A percentile compares a stretch with the other conserved stretches of the same genome.
Evolutionary conservation across 1,139 yeast genomes (phyloP).

Genomic region (Suhomyces atakaporum): DNA sequence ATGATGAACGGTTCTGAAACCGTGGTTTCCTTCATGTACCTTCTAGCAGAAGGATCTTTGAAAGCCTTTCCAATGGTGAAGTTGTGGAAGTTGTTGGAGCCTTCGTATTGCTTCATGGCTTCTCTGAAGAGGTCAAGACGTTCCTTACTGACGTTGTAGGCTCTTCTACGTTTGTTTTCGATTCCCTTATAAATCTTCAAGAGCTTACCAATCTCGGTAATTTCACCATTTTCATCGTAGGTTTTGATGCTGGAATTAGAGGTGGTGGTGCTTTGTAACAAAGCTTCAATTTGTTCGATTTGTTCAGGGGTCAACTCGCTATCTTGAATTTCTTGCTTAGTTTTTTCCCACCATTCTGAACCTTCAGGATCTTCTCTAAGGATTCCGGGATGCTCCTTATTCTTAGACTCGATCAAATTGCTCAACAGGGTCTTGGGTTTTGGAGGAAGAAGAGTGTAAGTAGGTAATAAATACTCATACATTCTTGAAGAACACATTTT

Average conservation of each 20-base stretch:
- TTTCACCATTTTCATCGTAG: slow-evolving; percentile 36
- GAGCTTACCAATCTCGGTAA: slow-evolving; percentile 44
- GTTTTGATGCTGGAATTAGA: slow-evolving; percentile 22
- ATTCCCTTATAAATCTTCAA: slow-evolving; percentile 61
- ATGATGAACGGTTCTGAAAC: slow-evolving; percentile 93
- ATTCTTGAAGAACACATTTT: slow-evolving; percentile 93
- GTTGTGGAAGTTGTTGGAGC: slow-evolving; percentile 94
- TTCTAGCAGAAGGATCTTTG: slow-evolving; percentile 79
- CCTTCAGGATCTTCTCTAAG: slow-evolving; percentile 70
- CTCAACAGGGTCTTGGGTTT: slow-evolving; percentile 70
- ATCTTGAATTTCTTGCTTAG: slow-evolving; percentile 45
- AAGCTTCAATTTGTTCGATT: slow-evolving; percentile 22
- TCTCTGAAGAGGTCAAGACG: slow-evolving; percentile 64
- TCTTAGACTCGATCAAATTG: slow-evolving; percentile 57
- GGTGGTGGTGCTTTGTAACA: slow-evolving; percentile 16
- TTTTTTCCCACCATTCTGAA: slow-evolving; percentile 66
- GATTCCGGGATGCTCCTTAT: slow-evolving; percentile 56
- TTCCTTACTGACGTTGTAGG: slow-evolving; percentile 62
- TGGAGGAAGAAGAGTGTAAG: slow-evolving; percentile 89
- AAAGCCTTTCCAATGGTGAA: slow-evolving; percentile 88
- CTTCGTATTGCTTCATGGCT: slow-evolving; percentile 74
- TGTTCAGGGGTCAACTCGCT: slow-evolving; percentile 53
- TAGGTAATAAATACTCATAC: slow-evolving; percentile 91
- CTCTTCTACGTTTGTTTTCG: slow-evolving; percentile 70
- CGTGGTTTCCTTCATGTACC: slow-evolving; percentile 76